These are phyloP conservation scores for Rhodosporidiobolus odoratus DNA, from an alignment of 768 basidiomycete genomes.

Conservation along the genomic window DNA sequence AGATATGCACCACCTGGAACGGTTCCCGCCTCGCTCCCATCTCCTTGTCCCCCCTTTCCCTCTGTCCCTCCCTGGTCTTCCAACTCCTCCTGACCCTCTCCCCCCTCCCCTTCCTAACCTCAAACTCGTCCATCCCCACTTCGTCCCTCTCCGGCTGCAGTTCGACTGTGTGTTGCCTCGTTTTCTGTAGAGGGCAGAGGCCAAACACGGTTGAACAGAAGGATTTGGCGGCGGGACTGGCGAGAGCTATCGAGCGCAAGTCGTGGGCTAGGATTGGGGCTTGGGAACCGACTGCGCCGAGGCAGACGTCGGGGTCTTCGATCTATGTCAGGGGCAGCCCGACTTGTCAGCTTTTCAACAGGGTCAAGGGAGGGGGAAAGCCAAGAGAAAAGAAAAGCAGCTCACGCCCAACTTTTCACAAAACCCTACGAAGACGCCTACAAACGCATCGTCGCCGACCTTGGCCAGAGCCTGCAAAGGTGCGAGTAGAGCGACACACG, in stretches of 20 bases:
- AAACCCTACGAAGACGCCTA: conserved; percentile 50
- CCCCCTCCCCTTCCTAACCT: conserved; percentile 27
- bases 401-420: conserved; percentile 52
- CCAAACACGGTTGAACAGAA: conserved; percentile 58
- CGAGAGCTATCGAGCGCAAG: conserved; percentile 53
- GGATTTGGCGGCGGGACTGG: conserved; percentile 54
- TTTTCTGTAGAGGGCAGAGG: conserved; percentile 50
- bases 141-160: conserved; percentile 29
- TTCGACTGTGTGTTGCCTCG: conserved; percentile 25
- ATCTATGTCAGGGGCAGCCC: conserved; percentile 50
- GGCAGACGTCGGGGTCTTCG: conserved; percentile 59
- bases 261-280: conserved; percentile 60
- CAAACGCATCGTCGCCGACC: conserved; percentile 54
- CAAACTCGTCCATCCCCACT: conserved; percentile 44
- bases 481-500: conserved; percentile 55
- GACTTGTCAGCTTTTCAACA: too few relatives aligned
- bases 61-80: conserved; percentile 48
- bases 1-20: conserved; percentile 60
- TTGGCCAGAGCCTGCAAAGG: conserved; percentile 53
- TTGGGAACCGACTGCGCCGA: conserved; percentile 53
- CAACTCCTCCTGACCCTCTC: too few relatives aligned
- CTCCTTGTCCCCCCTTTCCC: background rate
- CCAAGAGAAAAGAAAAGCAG: background rate
- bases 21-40: conserved; percentile 41
- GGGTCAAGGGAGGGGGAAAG: background rate